Evolutionary conservation across 2,329 filamentous ascomycete species (phyloP), one percentile per base, ranked within the genome.

Genomic region (Talaromyces sp.): DNA sequence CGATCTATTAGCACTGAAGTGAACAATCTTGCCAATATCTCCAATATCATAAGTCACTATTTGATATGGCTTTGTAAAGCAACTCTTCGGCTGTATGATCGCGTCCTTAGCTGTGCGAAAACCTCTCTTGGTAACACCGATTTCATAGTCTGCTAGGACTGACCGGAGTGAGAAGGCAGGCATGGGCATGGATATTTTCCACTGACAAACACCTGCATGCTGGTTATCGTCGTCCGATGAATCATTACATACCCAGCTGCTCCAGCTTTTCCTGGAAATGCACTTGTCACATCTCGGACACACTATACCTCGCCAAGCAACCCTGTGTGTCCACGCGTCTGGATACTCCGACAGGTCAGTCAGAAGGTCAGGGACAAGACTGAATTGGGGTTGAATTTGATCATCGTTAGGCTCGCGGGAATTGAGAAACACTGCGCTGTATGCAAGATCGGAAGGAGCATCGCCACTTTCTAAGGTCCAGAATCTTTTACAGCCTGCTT

Each of bases 241-340:
- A 60, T 74, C 73, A 2, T 67, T 64, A 66, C 89, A 93, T 31
- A 78, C 74, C 88, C 88, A 91, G 1, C 82, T 81, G 5, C 75
- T 76, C 88, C 89, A 93, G 27, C 81, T 75, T 14, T 83, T 78
- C 1, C 90, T 82, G 2, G 86, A 82, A 48, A 82, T 87, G 69
- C 89, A 91, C 47, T 85, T 82, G 0, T 81, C 77, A 68, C 90
- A 93, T 1, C 76, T 66, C 0, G 86, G 87, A 69, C 90, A 93
- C 1, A 90, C 85, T 56, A 92, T 84, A 0, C 90, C 90, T 60
- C 81, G 79, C 70, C 86, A 88, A 64, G 84, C 86, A 9, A 79
- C 74, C 2, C 78, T 76, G 11, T 85, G 82, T 0, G 84, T 82
- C 3, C 84, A 82, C 4, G 77, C 71, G 0, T 77, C 73, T 14